Evolutionary conservation across 352 stramenopile species (phyloP), one percentile per base, ranked within the genome.

Genomic region (Phytophthora pistaciae): DNA sequence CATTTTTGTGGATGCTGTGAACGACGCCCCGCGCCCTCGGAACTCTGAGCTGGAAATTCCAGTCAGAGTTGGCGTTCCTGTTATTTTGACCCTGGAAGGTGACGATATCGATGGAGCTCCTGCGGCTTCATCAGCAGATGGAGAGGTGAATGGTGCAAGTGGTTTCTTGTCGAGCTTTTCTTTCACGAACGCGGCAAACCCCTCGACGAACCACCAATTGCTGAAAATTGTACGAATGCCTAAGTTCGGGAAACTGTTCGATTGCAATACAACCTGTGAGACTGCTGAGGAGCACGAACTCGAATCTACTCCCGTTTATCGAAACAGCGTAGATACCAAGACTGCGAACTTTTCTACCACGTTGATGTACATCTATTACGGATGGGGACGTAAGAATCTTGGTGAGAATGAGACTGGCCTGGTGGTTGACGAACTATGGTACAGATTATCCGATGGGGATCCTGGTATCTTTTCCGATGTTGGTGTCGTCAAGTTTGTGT

Each of bases 1-100:
- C n/a, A 80, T 94, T 29, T 91, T 82, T 52, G 85, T 92, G 27
- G 70, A 84, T 40, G 64, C 77, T 29, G 70, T 84, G 5, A 89
- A 90, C 52, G 68, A 88, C 31, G 62, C 82, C 9, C 86, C 84
- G 13, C 66, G 68, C 0, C 74, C 70, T 13, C 52, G 61, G 50
- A n/a, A 21, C 3, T 4, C n/a, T 40, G 56, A 80, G 9, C 20
- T 69, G n/a, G 49, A 77, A 18, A 16, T 91, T 50, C 29, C 21
- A 23, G 71, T 88, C 20, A 21, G 46, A 3, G 23, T 56, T 23
- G 58, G 53, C 29, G 6, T 65, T 33, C 79, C 75, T 8, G 25
- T 85, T 25, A 31, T 52, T 18, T 23, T 93, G 40, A 33, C 82
- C n/a, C 46, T 93, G 36, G 49, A 72, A 44, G 82, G 82, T 3